Evolutionary conservation across 106 monocot genomes (phyloP), one percentile per base, ranked within the genome.

Genomic region (Acorus gramineus): DNA sequence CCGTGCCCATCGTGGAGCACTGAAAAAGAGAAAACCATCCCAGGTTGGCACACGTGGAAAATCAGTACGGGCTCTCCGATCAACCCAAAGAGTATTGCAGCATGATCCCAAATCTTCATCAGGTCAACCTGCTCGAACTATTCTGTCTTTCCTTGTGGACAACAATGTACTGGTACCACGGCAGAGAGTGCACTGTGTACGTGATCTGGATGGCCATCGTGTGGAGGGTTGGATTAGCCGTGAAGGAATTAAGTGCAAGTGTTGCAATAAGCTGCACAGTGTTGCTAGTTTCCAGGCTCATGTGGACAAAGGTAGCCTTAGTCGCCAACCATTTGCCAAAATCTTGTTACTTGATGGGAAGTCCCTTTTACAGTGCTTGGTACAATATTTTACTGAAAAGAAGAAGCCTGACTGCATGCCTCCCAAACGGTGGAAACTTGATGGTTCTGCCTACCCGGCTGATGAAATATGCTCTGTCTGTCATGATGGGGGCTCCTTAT

Each of bases 261-360:
- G 90, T 66, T 90, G 90, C 64, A 53, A 66, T 10, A 47, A 67
- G 46, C 57, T 90, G 10, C 79, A 71, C 58, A 68, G 59, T 9
- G 69, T 81, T 44, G 48, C 71, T 6, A 60, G 63, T 3, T 90
- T 90, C 72, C 83, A 80, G 65, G 64, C 42, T 66, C 90, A 90
- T 81, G 78, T 83, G 69, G 82, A 28, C 28, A 28, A 28, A 28
- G 28, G 83, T 10, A 71, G 77, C 55, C 78, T 14, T 7, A 48
- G 65, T 42, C 54, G 49, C 12, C 74, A 52, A 42, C 82, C 83
- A 48, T 63, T 73, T 65, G 76, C 80, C 3, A 67, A 76, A 50
- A 83, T 90, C 74, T 75, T 78, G 43, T 55, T 90, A 53, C 11
- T 63, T 44, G 90, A 90, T 72, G 83, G 83, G 60, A 86, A 78